Conservation (phyloP, 2,329 filamentous ascomycete species). For the Aspergillus sp. region DNA sequence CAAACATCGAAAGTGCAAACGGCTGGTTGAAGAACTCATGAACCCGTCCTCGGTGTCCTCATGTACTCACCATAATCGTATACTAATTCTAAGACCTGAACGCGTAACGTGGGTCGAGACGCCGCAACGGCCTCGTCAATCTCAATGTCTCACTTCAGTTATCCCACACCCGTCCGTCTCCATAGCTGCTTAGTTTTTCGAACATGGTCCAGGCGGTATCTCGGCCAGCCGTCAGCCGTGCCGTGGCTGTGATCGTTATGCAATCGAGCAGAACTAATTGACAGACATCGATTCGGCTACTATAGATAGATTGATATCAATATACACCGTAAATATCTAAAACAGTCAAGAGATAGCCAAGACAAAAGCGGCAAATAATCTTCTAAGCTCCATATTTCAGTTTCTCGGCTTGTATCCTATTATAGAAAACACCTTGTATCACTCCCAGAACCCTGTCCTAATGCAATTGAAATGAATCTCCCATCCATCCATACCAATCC, state of each 20-base stretch:
- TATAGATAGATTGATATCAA: not conserved
- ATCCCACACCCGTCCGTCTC: no score
- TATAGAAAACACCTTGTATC: not conserved
- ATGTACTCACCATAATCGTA: no score
- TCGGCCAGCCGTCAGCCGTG: no score
- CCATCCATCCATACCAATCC: not conserved
- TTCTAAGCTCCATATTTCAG: not conserved
- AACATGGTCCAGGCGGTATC: no score
- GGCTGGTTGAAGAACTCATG: no score
- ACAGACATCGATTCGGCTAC: not conserved
- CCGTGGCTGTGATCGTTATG: no score
- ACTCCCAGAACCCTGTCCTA: slow-evolving; percentile 2
- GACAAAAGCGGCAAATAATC: not conserved
- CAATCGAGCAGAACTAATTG: no score
- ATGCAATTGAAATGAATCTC: not conserved
- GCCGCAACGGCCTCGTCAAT: not conserved
- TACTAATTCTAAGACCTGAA: not conserved
- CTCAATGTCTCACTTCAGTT: not conserved
- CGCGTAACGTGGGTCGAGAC: slow-evolving; percentile 1
- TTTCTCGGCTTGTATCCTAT: not conserved
- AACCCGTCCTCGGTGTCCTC: no score
- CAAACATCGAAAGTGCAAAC: no score
- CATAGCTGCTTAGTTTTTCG: no score
- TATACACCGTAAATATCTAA: not conserved
- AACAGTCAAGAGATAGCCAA: not conserved